phyloP scores from a whole-genome alignment of 2,329 filamentous ascomycete species.

The Fusarium penzigii region DNA sequence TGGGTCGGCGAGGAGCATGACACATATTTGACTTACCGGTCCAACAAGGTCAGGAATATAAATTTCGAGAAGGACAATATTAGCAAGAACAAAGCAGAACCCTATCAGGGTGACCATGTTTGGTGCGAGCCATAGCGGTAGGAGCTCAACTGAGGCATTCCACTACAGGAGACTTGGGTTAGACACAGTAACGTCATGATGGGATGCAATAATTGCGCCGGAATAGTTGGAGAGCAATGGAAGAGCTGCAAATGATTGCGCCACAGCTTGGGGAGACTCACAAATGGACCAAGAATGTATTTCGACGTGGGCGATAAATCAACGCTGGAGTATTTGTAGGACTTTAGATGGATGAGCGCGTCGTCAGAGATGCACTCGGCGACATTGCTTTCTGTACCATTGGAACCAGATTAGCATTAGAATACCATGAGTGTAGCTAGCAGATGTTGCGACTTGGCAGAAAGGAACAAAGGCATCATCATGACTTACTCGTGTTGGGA shows the following conservation, averaged over 20 bases:
- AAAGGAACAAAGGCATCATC: neutral
- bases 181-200: slow-evolving; percentile 14
- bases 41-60: slow-evolving; percentile 89
- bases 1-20: neutral
- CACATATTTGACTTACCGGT: slow-evolving; percentile 60
- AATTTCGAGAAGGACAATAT: slow-evolving; percentile 72
- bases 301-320: slow-evolving; percentile 93
- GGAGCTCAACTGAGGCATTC: slow-evolving; percentile 90
- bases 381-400: slow-evolving; percentile 48
- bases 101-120: slow-evolving; percentile 97
- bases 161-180: slow-evolving; percentile 60
- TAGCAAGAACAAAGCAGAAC: slow-evolving; percentile 90
- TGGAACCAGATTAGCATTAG: too few species aligned
- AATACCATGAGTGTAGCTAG: neutral
- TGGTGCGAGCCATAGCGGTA: slow-evolving; percentile 94
- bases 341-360: slow-evolving; percentile 84
- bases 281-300: slow-evolving; percentile 93
- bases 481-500: slow-evolving; percentile 35
- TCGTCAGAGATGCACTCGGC: slow-evolving; percentile 85
- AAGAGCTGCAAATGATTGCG: slow-evolving; percentile 3
- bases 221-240: slow-evolving; percentile 2
- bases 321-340: slow-evolving; percentile 96
- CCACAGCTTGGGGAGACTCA: slow-evolving; percentile 50
- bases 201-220: neutral
- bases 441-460: neutral